Evolutionary conservation across 228 moss, liverwort and hornwort species (phyloP), one percentile per base, ranked within the genome.

Genomic region (Sphagnum fallax): DNA sequence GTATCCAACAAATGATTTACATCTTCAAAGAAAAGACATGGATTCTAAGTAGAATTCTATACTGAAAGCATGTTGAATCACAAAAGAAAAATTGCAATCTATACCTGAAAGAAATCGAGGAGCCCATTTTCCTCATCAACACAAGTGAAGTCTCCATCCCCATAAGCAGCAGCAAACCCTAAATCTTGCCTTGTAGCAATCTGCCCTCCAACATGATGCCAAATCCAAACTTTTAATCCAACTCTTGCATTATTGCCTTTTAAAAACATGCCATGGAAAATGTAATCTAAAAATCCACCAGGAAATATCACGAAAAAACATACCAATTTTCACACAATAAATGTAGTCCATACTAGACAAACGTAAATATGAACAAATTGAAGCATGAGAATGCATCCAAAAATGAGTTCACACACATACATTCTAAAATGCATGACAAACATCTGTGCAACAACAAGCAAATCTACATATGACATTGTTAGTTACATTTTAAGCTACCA

Each of bases 131-230:
- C 74, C 50, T 51, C 59, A 47, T 64, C 71, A 18, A 74, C 59
- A 64, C 78, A 73, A 6, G 73, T 72, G 52, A 83, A 76, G 70
- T 78, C 79, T 16, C 75, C 88, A 65, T 78, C 76, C 8, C 82
- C 78, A 52, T 73, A 86, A 51, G 80, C 81, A 68, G 81, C 87
- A 16, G 80, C 74, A 52, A 86, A 71, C 49, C 81, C 78, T 65
- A 83, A 70, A 65, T 77, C 81, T 65, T 81, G 78, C 70, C 83
- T 76, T 10, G 71, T 73, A 10, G 78, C 74, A 51, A 83, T 71
- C 72, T 78, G 74, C 11, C 32, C 65, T 58, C 63, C 5, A 69
- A 53, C 52, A 11, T 49, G 58, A 65, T 68, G 65, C 64, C 55
- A 64, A 69, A 64, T 5, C 55, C 32, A 32, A 32, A 32, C 32